Base-by-base conservation (phyloP, 23 red algal species). In the Gracilaria vermiculophylla region DNA sequence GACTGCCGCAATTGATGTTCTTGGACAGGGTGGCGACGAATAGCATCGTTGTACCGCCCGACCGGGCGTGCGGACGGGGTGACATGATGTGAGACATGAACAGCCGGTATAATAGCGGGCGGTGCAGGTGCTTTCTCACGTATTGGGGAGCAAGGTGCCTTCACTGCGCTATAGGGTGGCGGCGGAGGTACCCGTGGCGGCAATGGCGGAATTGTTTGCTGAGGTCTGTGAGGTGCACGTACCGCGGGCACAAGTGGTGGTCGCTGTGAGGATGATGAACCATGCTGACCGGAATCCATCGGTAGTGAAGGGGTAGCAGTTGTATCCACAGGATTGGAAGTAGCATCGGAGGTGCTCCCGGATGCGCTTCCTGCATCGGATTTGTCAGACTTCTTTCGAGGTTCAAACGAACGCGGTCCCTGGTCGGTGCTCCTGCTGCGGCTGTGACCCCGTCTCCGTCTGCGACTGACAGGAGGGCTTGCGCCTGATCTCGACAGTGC, bases 371-470 rank as follows among this genome's bases (percentile, higher is more conserved):
- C 75, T 14, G 35, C 11, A 53, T 81, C 75, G 16, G 87, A 69
- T 57, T 79, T 79, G 31, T 71, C 49, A 44, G 75, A 91, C 55
- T 76, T 82, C 55, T 31, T 73, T 65, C 76, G 54, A 60, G 28
- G 47, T n/a, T 41, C 40, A 35, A 83, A 20, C 42, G 80, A 76
- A 15, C 78, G 76, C 9, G 76, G 78, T 8, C 48, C 77, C 21
- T 82, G 78, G 77, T 83, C 88, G 42, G 79, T 77, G 66, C 88
- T 77, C 51, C 49, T 79, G 16, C 65, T 80, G 45, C 87, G 64
- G 27, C 54, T 43, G 77, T 91, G 87, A 23, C 76, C 73, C 17
- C 77, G 61, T 48, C 75, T 73, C 1, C 77, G 60, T 52, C 58
- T 54, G 47, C 76, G 69, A 42, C 62, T 76, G 50, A 64, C 41